Evolutionary conservation across 352 stramenopile species (phyloP), one percentile per base, ranked within the genome.

Genomic region (Pythium guiyangense): DNA sequence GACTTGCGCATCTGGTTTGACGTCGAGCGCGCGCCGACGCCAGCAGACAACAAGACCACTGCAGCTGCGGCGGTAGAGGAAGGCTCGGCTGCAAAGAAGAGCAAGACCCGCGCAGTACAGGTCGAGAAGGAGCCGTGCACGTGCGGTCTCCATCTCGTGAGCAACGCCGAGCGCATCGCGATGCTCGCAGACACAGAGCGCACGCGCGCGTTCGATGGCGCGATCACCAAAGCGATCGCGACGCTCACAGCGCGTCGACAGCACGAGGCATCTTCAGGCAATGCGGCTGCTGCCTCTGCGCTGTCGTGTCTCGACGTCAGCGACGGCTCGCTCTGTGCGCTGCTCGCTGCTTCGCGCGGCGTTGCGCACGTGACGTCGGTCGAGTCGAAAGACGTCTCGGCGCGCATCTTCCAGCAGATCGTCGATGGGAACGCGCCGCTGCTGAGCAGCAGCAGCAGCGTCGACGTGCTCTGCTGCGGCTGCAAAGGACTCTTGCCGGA

Each of bases 1-100:
- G 80, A 90, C 34, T 60, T 93, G 35, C 80, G 74, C n/a, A 73
- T 93, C 40, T 93, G 83, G 83, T 91, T 93, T 45, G 74, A 91
- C 44, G 77, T 93, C 26, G 62, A 63, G 6, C 57, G 54, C 46
- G 22, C 12, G 46, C 15, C 15, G 26, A 4, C 40, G 14, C 34
- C 34, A 39, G 34, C 22, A 40, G 22, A 22, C 22, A 22, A 22
- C 22, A 22, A 22, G 22, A 22, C 22, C 22, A 22, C 22, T 22
- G 37, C 20, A 43, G 10, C 44, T 59, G 53, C 44, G 26, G 25
- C 50, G 8, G 31, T 34, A 4, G 47, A 69, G 20, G 54, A 34
- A 18, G 51, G 31, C 9, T 51, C 55, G 5, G 17, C 47, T 11
- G 11, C 51, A 25, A 73, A 82, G 54, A 84, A 84, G 67, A 59